Conservation (phyloP, 1,139 yeast genomes). For the Lodderomyces margitis region DNA sequence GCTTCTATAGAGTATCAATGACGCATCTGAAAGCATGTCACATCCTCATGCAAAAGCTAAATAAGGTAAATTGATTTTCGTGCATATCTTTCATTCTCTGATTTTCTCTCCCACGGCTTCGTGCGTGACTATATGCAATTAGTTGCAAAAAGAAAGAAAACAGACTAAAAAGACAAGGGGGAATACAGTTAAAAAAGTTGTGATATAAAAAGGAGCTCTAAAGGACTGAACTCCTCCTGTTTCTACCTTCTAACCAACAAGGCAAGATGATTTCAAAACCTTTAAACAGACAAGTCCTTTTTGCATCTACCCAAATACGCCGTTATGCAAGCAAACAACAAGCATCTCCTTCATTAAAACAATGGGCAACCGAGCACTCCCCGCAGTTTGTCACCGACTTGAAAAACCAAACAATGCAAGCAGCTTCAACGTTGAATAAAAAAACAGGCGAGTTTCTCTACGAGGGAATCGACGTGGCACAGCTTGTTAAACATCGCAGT, state of each 20-base stretch:
- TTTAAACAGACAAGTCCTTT: neutral
- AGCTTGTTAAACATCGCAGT: slow-evolving; percentile 14
- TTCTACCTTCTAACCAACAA: neutral
- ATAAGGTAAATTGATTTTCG: too few species aligned
- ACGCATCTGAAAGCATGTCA: too few species aligned
- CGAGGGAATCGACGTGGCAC: slow-evolving; percentile 27
- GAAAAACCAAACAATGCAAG: neutral
- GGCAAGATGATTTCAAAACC: neutral
- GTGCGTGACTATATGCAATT: slow-evolving; percentile 1
- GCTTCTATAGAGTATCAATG: too few species aligned
- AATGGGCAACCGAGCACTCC: neutral
- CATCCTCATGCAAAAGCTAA: too few species aligned
- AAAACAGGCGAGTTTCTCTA: slow-evolving; percentile 30
- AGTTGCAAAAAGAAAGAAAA: neutral
- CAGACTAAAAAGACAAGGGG: neutral
- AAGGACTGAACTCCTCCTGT: too few species aligned
- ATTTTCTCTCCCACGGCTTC: neutral
- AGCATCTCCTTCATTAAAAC: neutral
- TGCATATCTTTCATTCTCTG: too few species aligned
- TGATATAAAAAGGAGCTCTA: neutral
- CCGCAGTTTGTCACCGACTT: neutral
- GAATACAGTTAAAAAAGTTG: too few species aligned
- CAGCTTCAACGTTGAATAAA: slow-evolving; percentile 18
- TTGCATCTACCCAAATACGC: slow-evolving; percentile 1
- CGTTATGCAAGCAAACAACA: neutral